phyloP scores from a whole-genome alignment of 1,284 basidiomycete genomes.

The Pseudozyma hubeiensis region DNA sequence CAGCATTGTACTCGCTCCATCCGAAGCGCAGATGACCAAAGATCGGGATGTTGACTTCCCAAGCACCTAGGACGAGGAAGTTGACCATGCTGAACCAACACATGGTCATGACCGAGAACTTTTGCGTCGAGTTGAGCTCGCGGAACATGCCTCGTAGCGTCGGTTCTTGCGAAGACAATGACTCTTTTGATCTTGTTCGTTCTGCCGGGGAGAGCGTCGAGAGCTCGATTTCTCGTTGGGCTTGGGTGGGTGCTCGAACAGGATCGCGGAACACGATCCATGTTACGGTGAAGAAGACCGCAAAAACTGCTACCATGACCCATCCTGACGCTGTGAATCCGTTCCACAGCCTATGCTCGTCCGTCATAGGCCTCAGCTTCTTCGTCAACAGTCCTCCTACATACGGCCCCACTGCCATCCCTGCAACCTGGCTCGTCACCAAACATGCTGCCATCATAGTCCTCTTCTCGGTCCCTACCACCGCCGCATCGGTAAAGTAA shows the following conservation, averaged over 20 bases:
- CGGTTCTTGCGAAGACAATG: constrained; percentile 3
- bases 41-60: constrained; percentile 53
- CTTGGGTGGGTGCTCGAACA: not conserved
- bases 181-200: not conserved
- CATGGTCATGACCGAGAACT: constrained; percentile 48
- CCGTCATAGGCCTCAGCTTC: constrained; percentile 31
- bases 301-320: constrained; percentile 49
- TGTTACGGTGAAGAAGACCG: constrained; percentile 23
- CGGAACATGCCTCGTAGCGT: constrained; percentile 30
- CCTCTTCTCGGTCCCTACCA: constrained; percentile 37
- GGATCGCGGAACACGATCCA: constrained; percentile 40
- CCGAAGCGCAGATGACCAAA: constrained; percentile 40
- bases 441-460: constrained; percentile 52
- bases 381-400: constrained; percentile 43
- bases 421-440: constrained; percentile 50
- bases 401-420: constrained; percentile 50
- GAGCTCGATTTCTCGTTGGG: constrained; percentile 11
- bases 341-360: constrained; percentile 43
- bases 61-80: constrained; percentile 50
- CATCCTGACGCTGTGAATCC: constrained; percentile 46
- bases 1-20: constrained; percentile 51
- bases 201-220: not conserved
- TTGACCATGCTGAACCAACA: constrained; percentile 56
- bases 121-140: constrained; percentile 36
- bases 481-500: constrained; percentile 46